Evolutionary conservation across 2,329 filamentous ascomycete species (phyloP), one percentile per base, ranked within the genome.

Genomic region (Xylaria digitata): DNA sequence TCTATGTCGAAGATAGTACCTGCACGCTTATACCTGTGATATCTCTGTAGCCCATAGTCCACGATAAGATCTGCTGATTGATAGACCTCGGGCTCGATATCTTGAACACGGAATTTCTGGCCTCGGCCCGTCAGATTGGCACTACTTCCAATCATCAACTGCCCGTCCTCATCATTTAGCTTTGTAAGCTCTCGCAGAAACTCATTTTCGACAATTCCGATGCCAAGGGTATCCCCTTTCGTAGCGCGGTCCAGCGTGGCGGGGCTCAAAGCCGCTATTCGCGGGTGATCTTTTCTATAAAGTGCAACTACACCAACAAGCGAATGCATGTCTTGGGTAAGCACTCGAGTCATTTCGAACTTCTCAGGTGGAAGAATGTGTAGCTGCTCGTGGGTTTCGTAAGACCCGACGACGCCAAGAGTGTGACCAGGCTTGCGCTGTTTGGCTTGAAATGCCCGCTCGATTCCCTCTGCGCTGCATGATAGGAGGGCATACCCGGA

Each of bases 31-130:
- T 66, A 66, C 11, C 52, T 40, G 21, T 66, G 58, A 19, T 66
- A 66, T 6, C 63, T 55, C 59, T 66, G 63, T 30, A 66, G 53
- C 3, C 59, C 63, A 19, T 66, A 66, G 21, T 66, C 63, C 3
- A 66, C 63, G 1, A 66, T 21, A 8, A 66, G 52, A 42, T 66
- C 63, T 26, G 63, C 63, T 7, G 52, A 48, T 7, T 46, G 23
- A 7, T 42, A 48, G 26, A 66, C 59, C 37, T 56, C 52, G 21
- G 45, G 34, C 59, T 66, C 63, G 17, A 66, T 62, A 19, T 66
- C 63, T 32, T 66, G 45, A 19, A 66, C 46, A 19, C 53, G 58
- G 9, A 57, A 55, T 8, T 66, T 66, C 5, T 52, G 45, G 15
- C 63, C 63, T 34, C 19, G 30, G 43, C 63, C 63, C 2, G 58